Conservation (phyloP, 208 protist genomes). For the Acanthamoeba culbertsoni region DNA sequence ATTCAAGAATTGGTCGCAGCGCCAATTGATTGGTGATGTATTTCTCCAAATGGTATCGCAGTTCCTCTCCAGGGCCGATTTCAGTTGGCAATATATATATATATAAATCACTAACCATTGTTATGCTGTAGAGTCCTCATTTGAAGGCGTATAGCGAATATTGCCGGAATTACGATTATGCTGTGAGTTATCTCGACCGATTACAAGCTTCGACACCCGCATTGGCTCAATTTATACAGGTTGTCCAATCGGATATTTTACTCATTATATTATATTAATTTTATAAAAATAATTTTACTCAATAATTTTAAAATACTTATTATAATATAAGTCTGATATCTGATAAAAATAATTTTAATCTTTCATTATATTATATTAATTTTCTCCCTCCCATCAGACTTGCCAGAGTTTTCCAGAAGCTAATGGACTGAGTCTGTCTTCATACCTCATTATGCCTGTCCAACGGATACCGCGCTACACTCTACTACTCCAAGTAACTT, state of each 20-base stretch:
- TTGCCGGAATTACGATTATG: conserved; percentile 33
- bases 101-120: no score
- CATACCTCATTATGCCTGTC: conserved; percentile 41
- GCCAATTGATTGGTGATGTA: neutral
- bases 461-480: conserved; percentile 33
- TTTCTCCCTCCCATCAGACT: no score
- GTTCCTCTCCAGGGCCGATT: neutral
- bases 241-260: no score
- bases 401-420: conserved; percentile 30
- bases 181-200: conserved; percentile 33
- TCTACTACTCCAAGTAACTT: conserved; percentile 17
- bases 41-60: conserved; percentile 18
- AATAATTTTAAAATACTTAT: no score
- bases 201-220: conserved; percentile 23
- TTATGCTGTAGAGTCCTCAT: neutral
- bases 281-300: no score
- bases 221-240: neutral
- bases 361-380: no score
- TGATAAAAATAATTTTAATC: no score
- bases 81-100: no score
- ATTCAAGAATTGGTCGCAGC: neutral
- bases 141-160: conserved; percentile 50
- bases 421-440: neutral
- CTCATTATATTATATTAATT: no score
- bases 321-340: no score